Percentiles rank a stretch among this genome's conserved stretches.
These are phyloP conservation scores for Tuber calosporum DNA, from an alignment of 495 filamentous ascomycete genomes.

Conservation along the genomic window DNA sequence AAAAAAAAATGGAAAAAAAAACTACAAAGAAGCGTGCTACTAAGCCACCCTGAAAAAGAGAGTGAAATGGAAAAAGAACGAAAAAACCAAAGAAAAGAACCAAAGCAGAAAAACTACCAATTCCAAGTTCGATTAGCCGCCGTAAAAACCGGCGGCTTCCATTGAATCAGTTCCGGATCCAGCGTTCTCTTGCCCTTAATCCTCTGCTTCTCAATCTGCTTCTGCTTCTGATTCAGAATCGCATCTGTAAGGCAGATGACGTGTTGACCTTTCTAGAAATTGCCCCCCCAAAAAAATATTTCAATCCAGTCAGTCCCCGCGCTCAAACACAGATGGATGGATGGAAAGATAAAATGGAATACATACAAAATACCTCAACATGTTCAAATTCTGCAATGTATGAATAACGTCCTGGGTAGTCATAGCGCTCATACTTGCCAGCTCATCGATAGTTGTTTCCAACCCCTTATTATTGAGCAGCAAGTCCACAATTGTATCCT, in stretches of 20 bases:
- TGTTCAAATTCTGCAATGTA: constrained; percentile 82
- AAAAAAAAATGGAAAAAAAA: not conserved
- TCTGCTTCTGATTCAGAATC: constrained; percentile 69
- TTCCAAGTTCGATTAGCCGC: constrained; percentile 88
- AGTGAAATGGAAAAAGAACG: not conserved
- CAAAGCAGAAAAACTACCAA: constrained; percentile 54
- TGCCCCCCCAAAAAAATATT: not conserved
- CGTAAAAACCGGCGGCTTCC: constrained; percentile 94
- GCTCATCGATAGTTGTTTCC: constrained; percentile 53
- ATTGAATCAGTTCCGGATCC: constrained; percentile 69
- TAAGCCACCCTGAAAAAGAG: not conserved
- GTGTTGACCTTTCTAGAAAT: constrained; percentile 69
- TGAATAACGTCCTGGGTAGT: constrained; percentile 91
- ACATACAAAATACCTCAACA: constrained; percentile 75
- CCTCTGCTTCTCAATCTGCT: constrained; percentile 68
- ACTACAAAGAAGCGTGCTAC: constrained; percentile 4
- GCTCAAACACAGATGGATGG: not conserved
- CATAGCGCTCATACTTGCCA: constrained; percentile 77
- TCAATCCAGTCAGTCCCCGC: constrained; percentile 37
- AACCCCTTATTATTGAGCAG: constrained; percentile 69
- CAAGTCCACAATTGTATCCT: constrained; percentile 80
- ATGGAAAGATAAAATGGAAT: constrained; percentile 28
- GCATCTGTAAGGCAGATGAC: constrained; percentile 77
- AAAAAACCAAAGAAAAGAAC: not conserved
- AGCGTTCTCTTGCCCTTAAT: constrained; percentile 64